Percentiles rank a stretch among this genome's conserved stretches.
These are phyloP conservation scores for Kwoniella heveanensis DNA, from an alignment of 768 basidiomycete genomes.

Conservation along the genomic window DNA sequence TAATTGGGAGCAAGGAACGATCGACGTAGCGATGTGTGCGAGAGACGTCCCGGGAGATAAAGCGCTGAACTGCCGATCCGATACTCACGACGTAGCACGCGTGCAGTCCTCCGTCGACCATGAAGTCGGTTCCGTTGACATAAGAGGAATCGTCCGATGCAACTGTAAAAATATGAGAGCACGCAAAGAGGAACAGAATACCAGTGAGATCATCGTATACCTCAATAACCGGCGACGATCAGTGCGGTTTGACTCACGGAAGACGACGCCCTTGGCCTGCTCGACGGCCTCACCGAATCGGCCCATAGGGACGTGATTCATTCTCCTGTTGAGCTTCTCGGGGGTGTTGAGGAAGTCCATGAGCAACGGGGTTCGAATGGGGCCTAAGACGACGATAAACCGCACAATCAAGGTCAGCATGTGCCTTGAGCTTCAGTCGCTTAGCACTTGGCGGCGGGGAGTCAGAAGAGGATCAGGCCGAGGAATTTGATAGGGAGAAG, in stretches of 20 bases:
- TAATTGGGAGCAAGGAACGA: neutral
- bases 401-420: slow-evolving; percentile 52
- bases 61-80: neutral
- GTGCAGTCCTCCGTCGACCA: slow-evolving; percentile 91
- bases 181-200: too few species aligned
- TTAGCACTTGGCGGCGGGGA: too few species aligned
- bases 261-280: slow-evolving; percentile 86
- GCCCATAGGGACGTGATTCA: slow-evolving; percentile 87
- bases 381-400: slow-evolving; percentile 59
- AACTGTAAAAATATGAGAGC: slow-evolving; percentile 61
- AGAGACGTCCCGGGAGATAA: neutral
- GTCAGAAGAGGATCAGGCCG: too few species aligned
- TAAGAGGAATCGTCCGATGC: slow-evolving; percentile 96
- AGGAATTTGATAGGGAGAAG: too few species aligned
- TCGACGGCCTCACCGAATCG: slow-evolving; percentile 97
- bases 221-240: too few species aligned
- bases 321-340: slow-evolving; percentile 87
- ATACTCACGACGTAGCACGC: slow-evolving; percentile 75
- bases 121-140: slow-evolving; percentile 92
- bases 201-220: too few species aligned
- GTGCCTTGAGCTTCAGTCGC: too few species aligned
- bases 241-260: slow-evolving; percentile 64
- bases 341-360: slow-evolving; percentile 98
- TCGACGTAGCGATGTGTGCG: neutral
- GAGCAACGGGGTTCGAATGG: slow-evolving; percentile 90